Evolutionary conservation across 2,329 filamentous ascomycete species (phyloP), one percentile per base, ranked within the genome.

Genomic region (Cyanodermella asteris): DNA sequence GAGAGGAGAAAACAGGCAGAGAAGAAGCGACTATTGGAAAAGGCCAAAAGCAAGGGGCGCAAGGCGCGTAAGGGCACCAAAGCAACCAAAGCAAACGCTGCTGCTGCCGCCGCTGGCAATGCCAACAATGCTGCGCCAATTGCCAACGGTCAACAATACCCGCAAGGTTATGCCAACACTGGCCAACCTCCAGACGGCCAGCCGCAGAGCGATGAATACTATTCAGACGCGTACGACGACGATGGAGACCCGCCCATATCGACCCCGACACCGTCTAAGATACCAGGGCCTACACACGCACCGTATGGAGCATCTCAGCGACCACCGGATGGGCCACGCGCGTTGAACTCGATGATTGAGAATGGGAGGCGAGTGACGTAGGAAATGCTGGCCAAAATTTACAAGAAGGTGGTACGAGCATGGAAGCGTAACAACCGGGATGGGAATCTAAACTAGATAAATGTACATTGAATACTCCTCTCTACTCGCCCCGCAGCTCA

Each of bases 1-100:
- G 71, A 78, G 43, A 72, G 80, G 24, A 77, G 78, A 39, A 68
- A 82, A 34, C 60, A 84, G 36, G 78, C 76, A n/a, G 80, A 93
- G 47, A 76, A 84, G 41, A 69, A 73, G 32, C 61, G 82, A 24
- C 53, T 91, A 16, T 50, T 91, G 28, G 84, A 93, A 44, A 91
- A 93, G 50, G 81, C 82, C 13, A 91, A 91, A 54, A 77, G 81
- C 55, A 91, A 91, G 53, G 75, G 74, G 26, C 65, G 81, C 16
- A 93, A 91, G 52, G 72, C 71, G 25, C 91, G 77, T 56, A 93
- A 91, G 53, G 61, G 63, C 14, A 65, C 56, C 36, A 91, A 87
- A 46, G 60, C 62, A 29, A 47, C 56, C n/a, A 48, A 51, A 2
- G 70, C 68, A 43, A 50, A 42, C 27, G 47, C 32, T 15, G 44